Base-by-base conservation (phyloP, 805 yeast genomes). In the Tetrapisispora taiwanensis region DNA sequence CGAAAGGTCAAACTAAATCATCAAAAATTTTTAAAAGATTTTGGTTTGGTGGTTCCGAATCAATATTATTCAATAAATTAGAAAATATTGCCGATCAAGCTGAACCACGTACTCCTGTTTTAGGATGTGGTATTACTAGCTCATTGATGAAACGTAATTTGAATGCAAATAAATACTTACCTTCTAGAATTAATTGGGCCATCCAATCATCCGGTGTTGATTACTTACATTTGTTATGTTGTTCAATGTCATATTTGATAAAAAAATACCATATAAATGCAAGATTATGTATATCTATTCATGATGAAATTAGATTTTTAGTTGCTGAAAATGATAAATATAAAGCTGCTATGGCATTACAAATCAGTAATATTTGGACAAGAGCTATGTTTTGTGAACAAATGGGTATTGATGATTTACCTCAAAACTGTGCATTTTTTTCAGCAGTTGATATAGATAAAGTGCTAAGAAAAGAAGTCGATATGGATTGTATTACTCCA, bases 131-230 rank as follows among this genome's bases (percentile, higher is more conserved):
- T 13, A 87, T 92, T 39, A 92, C 99, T 0, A 78, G 78, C 46
- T 95, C 97, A 0, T 68, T 92, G 46, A 73, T 75, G 52, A 73
- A 75, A 36, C 68, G 69, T 43, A 81, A 90, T 59, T 69, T 92
- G 52, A 77, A 76, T 36, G 33, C 22, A 15, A 76, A 76, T 49
- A 68, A 78, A 1, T 92, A 81, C 59, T 65, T 92, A 51, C 92
- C 98, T 0, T 87, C 96, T 1, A 67, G 99, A 55, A 81, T 89
- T 50, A 92, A 92, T 57, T 92, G 99, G 99, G 86, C 96, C 0
- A 92, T 92, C 58, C 99, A 92, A 62, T 86, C 96, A 19, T 86
- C 96, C 1, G 99, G 98, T 31, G 99, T 94, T 17, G 98, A 92
- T 60, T 92, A 94, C 57, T 69, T 92, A 42, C 99, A 92, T 60